Evolutionary conservation across 1,284 basidiomycete species (phyloP), one percentile per base, ranked within the genome.

Genomic region (Rhodofomes roseus): DNA sequence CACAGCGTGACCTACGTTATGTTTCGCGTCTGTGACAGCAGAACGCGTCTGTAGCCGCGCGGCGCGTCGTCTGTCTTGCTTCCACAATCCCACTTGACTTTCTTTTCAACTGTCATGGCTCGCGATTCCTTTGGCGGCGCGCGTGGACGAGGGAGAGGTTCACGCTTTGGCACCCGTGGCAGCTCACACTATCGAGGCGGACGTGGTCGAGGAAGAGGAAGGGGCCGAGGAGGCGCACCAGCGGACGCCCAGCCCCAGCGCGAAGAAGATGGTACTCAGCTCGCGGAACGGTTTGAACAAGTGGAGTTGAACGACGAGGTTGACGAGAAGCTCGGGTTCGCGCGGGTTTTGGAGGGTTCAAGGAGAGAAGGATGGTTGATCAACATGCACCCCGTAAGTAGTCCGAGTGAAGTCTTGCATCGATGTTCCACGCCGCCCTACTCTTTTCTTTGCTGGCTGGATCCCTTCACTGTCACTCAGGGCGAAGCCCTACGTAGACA

Each of bases 381-480:
- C 62, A 98, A 98, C 73, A 99, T 99, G 96, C 96, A 97, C 73
- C 93, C 96, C 60, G 93, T 95, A 70, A 68, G 90, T 79, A n/a
- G n/a, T n/a, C n/a, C n/a, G n/a, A n/a, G n/a, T n/a, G n/a, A n/a
- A n/a, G n/a, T n/a, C n/a, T n/a, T n/a, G n/a, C n/a, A n/a, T n/a
- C n/a, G n/a, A n/a, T n/a, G n/a, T n/a, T n/a, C n/a, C n/a, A n/a
- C n/a, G n/a, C n/a, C n/a, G n/a, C n/a, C n/a, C n/a, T n/a, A n/a
- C n/a, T n/a, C n/a, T n/a, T n/a, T n/a, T n/a, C n/a, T n/a, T n/a
- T n/a, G n/a, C n/a, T n/a, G n/a, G n/a, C n/a, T n/a, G n/a, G n/a
- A n/a, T n/a, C n/a, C n/a, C n/a, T n/a, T n/a, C n/a, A n/a, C n/a
- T n/a, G n/a, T n/a, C n/a, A n/a, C n/a, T n/a, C n/a, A n/a, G n/a